Base-by-base conservation (phyloP, 106 monocot genomes). In the Dendrobium catenatum region DNA sequence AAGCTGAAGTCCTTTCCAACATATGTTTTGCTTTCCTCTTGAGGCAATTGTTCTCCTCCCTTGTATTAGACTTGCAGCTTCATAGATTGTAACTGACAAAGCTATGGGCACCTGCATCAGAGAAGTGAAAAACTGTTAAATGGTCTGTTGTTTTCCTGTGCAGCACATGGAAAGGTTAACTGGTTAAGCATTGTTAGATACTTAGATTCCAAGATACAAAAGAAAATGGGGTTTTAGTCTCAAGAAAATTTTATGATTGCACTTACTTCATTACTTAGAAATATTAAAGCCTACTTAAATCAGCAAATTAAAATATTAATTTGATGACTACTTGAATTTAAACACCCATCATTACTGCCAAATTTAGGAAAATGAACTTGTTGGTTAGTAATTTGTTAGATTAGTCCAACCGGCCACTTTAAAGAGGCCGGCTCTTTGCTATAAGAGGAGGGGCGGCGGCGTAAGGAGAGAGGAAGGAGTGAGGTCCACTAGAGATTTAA, bases 1-100 rank as follows among this genome's bases (percentile, higher is more conserved):
- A 15, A 85, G 86, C 44, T 91, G 88, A 78, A 83, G 88, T 3
- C 79, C 61, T 82, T 88, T 91, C 88, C 91, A 91, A n/a, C 74
- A 83, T 11, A 85, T 79, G 18, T 81, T 82, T 79, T 83, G 84
- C 42, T 86, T 88, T 79, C 88, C 91, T 43, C 80, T 88, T 15
- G 91, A 91, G 20, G 84, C 77, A 61, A 91, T 88, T 18, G 78
- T 77, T 74, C 88, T 91, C 72, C 76, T 88, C 18, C 88, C 86
- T 61, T 88, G 81, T 83, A 75, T 88, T 13, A 88, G 81, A 48
- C 81, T 47, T 70, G 82, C 64, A 27, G 84, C 86, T 85, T 91
- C 88, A 44, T 86, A 85, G 3, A 88, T 70, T 19, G 88, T 91
- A 15, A 91, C 88, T 24, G 79, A 55, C 44, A 76, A 79, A 66